A percentile compares a stretch with the other conserved stretches of the same genome.
Evolutionary conservation across 139 green algal species (phyloP).

Genomic region (Chlorella ohadii): DNA sequence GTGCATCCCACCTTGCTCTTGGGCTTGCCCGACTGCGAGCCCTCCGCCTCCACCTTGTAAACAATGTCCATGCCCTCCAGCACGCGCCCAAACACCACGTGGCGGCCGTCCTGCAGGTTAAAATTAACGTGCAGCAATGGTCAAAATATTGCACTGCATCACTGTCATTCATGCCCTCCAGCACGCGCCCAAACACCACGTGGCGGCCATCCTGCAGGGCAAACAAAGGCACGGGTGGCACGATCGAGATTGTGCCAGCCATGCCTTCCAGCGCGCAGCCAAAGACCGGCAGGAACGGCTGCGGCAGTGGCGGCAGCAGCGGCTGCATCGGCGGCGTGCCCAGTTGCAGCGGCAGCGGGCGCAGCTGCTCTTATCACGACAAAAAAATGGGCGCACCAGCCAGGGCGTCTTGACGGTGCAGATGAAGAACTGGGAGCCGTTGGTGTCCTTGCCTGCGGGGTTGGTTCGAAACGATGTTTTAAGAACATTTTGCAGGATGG

Average conservation of each 20-base stretch:
- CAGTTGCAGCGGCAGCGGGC: too few relatives aligned
- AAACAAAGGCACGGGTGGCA: too few relatives aligned
- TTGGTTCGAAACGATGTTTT: too few relatives aligned
- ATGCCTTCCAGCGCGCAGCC: not conserved
- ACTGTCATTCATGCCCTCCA: conserved; percentile 78
- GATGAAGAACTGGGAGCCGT: conserved; percentile 91
- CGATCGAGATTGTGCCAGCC: too few relatives aligned
- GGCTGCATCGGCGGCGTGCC: too few relatives aligned
- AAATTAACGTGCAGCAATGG: too few relatives aligned
- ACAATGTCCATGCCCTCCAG: conserved; percentile 85
- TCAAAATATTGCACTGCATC: too few relatives aligned
- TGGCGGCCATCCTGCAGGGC: not conserved
- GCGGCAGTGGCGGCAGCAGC: too few relatives aligned
- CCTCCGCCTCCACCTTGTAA: conserved; percentile 86
- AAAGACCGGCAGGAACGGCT: too few relatives aligned
- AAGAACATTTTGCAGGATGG: too few relatives aligned
- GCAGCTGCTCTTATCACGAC: too few relatives aligned
- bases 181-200: conserved; percentile 91
- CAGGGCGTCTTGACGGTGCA: conserved; percentile 64
- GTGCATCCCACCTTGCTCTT: conserved; percentile 69
- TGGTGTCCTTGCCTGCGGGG: conserved; percentile 69
- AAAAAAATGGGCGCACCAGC: conserved; percentile 17
- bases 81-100: conserved; percentile 94
- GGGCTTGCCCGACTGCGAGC: conserved; percentile 77
- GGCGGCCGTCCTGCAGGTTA: conserved; percentile 90